Base-by-base conservation (phyloP, 1,139 yeast species). In the Saccharomycopsis hybrid region DNA sequence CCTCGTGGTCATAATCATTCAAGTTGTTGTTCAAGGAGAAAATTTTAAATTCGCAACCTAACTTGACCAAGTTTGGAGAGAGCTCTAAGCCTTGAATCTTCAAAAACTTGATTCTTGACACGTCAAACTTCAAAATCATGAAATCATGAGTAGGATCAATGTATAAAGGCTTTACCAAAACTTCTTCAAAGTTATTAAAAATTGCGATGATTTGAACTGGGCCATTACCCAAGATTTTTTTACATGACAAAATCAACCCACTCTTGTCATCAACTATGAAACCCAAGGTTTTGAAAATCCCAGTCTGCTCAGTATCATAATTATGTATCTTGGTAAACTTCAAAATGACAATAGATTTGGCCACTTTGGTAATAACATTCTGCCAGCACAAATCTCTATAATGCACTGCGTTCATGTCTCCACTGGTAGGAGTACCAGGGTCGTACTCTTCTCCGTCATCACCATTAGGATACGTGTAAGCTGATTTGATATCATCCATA, bases 191-290 rank as follows among this genome's bases (percentile, higher is more conserved):
- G 63, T 90, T 90, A 63, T 90, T 96, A 62, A 89, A 89, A 1
- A 90, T 90, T 0, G 88, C 95, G 60, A 84, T 87, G 1, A 97
- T 96, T 44, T 81, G 77, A 62, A 90, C 88, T 1, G 96, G 96
- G 5, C 97, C 96, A 0, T 96, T 89, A 1, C 96, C 96, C 41
- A 89, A 96, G 44, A 89, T 97, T 63, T 89, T 97, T 64, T 96
- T 77, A 67, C 90, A 90, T 11, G 97, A 90, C 62, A 90, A 73
- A 54, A 90, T 88, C 55, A 88, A 76, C 7, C 97, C 97, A 41
- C 78, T 66, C 50, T 75, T 71, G 2, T 90, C 74, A 64, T 90
- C 97, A 9, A 90, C 97, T n/a, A 90, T 88, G 65, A 90, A 89
- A 4, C 97, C 97, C 1, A 96, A 87, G 18, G 97, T 97, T 64